phyloP scores from a whole-genome alignment of 495 filamentous ascomycete species.

The Aspergillus sclerotioniger region DNA sequence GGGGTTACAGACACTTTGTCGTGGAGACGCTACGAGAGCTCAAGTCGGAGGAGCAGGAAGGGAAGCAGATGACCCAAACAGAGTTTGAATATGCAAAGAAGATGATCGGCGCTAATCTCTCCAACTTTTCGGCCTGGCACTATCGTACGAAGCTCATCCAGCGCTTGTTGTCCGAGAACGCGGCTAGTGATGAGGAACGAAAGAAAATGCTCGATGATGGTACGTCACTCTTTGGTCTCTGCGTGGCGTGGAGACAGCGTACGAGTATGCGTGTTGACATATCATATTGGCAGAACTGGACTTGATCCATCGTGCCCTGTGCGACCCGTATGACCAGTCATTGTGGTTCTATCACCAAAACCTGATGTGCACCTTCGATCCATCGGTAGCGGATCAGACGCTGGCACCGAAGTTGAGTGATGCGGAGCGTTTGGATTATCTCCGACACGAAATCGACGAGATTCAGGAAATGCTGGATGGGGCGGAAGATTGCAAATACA shows the following conservation, averaged over 20 bases:
- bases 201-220: slow-evolving; percentile 70
- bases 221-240: slow-evolving; percentile 28
- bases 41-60: slow-evolving; percentile 37
- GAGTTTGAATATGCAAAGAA: slow-evolving; percentile 88
- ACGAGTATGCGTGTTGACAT: neutral
- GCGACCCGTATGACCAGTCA: slow-evolving; percentile 87
- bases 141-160: slow-evolving; percentile 80
- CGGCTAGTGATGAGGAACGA: slow-evolving; percentile 59
- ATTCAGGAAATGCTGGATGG: slow-evolving; percentile 73
- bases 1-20: slow-evolving; percentile 83
- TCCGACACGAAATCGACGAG: slow-evolving; percentile 64
- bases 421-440: slow-evolving; percentile 61
- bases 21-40: slow-evolving; percentile 65
- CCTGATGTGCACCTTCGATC: slow-evolving; percentile 64
- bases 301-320: slow-evolving; percentile 72
- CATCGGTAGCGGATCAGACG: slow-evolving; percentile 43
- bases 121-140: slow-evolving; percentile 98
- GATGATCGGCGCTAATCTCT: slow-evolving; percentile 79
- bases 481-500: slow-evolving; percentile 73
- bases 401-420: slow-evolving; percentile 61
- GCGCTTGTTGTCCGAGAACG: slow-evolving; percentile 64
- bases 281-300: slow-evolving; percentile 56
- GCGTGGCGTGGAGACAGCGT: neutral
- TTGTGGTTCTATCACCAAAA: slow-evolving; percentile 96
- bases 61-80: slow-evolving; percentile 61